Percentiles rank a stretch among this genome's conserved stretches.
Evolutionary conservation across 2,329 filamentous ascomycete species (phyloP).

Genomic region (Paraphoma chrysanthemicola): DNA sequence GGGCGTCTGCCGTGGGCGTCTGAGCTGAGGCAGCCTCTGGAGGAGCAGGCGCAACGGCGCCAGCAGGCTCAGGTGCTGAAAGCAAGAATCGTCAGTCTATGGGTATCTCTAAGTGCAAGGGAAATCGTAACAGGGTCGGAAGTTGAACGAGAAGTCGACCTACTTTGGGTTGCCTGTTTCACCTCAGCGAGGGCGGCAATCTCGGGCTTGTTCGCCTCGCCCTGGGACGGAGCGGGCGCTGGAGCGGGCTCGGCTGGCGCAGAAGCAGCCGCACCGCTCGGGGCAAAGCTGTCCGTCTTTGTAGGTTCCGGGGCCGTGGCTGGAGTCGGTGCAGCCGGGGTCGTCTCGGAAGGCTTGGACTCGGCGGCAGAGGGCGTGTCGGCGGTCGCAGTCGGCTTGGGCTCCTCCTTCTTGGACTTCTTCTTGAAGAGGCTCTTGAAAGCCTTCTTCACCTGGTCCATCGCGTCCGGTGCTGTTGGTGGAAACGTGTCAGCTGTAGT

Average conservation of each 20-base stretch:
- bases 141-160: constrained; percentile 26
- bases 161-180: constrained; percentile 46
- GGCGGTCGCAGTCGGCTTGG: constrained; percentile 33
- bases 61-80: constrained; percentile 42
- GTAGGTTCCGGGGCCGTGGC: constrained; percentile 27
- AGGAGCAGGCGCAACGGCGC: constrained; percentile 36
- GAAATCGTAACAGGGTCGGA: neutral
- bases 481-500: neutral
- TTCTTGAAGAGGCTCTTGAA: constrained; percentile 48
- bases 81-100: constrained; percentile 30
- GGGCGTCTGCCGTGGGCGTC: neutral
- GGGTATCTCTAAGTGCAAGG: constrained; percentile 20
- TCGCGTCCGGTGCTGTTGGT: constrained; percentile 42
- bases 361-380: constrained; percentile 31
- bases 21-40: constrained; percentile 36
- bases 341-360: constrained; percentile 43
- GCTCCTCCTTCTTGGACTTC: constrained; percentile 41
- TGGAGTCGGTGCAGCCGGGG: constrained; percentile 39
- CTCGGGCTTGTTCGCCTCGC: constrained; percentile 36
- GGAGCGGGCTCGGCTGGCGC: constrained; percentile 16
- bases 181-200: constrained; percentile 37
- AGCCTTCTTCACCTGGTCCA: constrained; percentile 46
- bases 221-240: constrained; percentile 19
- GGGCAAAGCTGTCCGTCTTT: constrained; percentile 16
- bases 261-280: constrained; percentile 5